Evolutionary conservation across 768 basidiomycete genomes (phyloP), one percentile per base, ranked within the genome.

Genomic region (Phaeotremella skinneri): DNA sequence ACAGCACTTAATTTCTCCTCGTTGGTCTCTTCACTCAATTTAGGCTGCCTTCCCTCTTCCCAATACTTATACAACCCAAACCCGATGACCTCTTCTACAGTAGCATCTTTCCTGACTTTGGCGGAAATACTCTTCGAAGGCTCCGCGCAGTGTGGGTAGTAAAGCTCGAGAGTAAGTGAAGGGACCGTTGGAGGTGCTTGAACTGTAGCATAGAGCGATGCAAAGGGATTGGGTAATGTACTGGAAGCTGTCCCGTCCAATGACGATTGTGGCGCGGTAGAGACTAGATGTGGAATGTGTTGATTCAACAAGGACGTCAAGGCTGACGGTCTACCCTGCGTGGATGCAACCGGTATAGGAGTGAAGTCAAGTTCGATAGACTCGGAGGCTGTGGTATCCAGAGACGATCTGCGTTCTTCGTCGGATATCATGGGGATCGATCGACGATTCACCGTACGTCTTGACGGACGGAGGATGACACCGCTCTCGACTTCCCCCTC

Each of bases 31-130:
- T 56, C 64, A 23, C 50, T 49, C 32, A 73, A 50, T 7, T 31
- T 43, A 11, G 72, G 72, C 27, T 62, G 55, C 83, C 90, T 85
- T 0, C 84, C 85, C 66, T 90, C 86, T 71, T 97, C 93, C 87
- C 90, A 93, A 68, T 91, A 97, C n/a, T 77, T 87, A 86, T 85
- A 96, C 47, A 98, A 74, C 1, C 90, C 87, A 74, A 88, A 91
- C 0, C 96, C 96, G 54, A 97, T 89, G 4, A 94, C 91, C 75
- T 98, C 96, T 73, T 98, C 96, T 3, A 98, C 86, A 0, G 87
- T 88, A 1, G 91, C 88, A 63, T 97, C 94, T 63, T 85, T 86
- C 56, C 90, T 79, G 11, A 97, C 89, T 60, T 82, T 86, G 4
- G 92, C 81, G 34, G 83, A 78, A 82, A 93, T 84, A 21, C 84